Evolutionary conservation across 1,284 basidiomycete genomes (phyloP), one percentile per base, ranked within the genome.

Genomic region (Ganoderma lucidum): DNA sequence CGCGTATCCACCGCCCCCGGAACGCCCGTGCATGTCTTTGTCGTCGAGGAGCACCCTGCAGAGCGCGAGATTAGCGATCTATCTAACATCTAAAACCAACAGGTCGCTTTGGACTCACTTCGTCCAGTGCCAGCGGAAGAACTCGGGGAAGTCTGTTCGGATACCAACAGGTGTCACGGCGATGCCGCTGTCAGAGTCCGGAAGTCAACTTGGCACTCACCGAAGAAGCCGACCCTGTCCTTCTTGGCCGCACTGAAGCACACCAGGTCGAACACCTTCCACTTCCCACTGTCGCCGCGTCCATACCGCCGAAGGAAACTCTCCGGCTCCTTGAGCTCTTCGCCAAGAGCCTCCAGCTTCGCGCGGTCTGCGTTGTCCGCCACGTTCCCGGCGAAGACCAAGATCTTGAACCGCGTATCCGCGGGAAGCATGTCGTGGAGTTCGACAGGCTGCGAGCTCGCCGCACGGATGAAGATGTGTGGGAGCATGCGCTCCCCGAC

Each of bases 321-420:
- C 37, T 83, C 76, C 15, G 80, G 74, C 51, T 77, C 67, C 71
- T 74, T 78, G 53, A 90, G 70, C 63, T 85, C 83, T 48, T 81
- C 79, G 6, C 87, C 87, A 42, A 90, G 79, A 15, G 71, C 67
- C 17, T 81, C 74, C 6, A 91, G 74, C 66, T 81, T 82, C 45
- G 73, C 74, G 14, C 81, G 77, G 64, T 88, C 86, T 5, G 69
- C 73, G 8, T 79, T 55, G 28, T 85, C 75, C 8, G 80, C 80
- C 6, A 86, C 78, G 70, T 89, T 81, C 8, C 93, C 93, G 17
- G 44, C 60, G 28, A 66, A 66, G 23, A 62, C 60, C 12, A 66
- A 80, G 41, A 94, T 66, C 75, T 93, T 91, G 85, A 93, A 94
- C n/a, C 90, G 88, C 10, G 84, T 84, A 73, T 94, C 90, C 14